Percentiles rank a stretch among this genome's conserved stretches.
Evolutionary conservation across 352 stramenopile genomes (phyloP).

Genomic region (Vaucheria bursata): DNA sequence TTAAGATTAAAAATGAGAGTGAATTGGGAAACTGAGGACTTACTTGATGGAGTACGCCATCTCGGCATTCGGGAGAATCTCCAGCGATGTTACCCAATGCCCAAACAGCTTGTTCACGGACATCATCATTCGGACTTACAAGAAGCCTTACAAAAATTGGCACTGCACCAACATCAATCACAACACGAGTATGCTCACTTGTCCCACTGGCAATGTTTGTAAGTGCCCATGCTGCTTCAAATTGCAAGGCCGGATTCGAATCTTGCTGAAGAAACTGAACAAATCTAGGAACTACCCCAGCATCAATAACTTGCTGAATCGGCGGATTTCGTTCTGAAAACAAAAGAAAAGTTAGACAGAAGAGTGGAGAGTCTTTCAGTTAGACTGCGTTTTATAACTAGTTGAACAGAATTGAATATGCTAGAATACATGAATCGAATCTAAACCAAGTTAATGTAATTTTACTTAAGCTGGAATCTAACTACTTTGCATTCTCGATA

Average conservation of each 20-base stretch:
- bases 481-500: no score
- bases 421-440: conserved; percentile 23
- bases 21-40: background rate
- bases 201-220: conserved; percentile 98
- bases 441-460: no score
- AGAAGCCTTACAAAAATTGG: conserved; percentile 93
- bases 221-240: conserved; percentile 97
- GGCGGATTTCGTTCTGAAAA: conserved; percentile 88
- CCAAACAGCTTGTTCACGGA: conserved; percentile 85
- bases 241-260: conserved; percentile 84
- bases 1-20: background rate
- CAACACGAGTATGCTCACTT: conserved; percentile 90
- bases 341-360: background rate
- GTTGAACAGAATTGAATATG: background rate
- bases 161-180: conserved; percentile 92
- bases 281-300: conserved; percentile 92
- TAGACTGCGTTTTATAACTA: background rate
- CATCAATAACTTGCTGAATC: conserved; percentile 97
- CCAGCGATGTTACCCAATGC: conserved; percentile 98
- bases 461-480: no score
- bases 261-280: conserved; percentile 93
- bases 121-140: conserved; percentile 89
- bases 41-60: conserved; percentile 78
- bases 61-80: conserved; percentile 87
- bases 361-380: background rate